A percentile compares a stretch with the other conserved stretches of the same genome.
Conservation (phyloP, 2,329 filamentous ascomycete genomes). For the Fulvia fulva region DNA sequence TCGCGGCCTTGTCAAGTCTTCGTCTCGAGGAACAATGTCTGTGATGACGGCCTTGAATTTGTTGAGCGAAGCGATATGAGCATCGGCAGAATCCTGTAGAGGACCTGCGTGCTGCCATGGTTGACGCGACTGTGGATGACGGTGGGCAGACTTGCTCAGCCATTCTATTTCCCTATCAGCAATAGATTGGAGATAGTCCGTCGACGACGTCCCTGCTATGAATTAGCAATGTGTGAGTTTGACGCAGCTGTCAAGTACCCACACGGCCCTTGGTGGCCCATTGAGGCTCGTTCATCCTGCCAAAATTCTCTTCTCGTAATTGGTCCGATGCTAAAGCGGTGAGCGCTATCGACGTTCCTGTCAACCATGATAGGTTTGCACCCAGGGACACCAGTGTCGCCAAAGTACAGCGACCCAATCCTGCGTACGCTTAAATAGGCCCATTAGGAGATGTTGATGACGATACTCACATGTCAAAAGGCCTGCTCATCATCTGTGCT, state of each 20-base stretch:
- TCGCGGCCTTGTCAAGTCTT: constrained; percentile 22
- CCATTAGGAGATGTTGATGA: constrained; percentile 16
- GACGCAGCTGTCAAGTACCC: background rate
- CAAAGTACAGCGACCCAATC: constrained; percentile 5
- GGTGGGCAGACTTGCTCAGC: constrained; percentile 1
- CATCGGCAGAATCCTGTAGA: background rate
- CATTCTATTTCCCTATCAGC: constrained; percentile 5
- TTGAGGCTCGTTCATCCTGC: constrained; percentile 31
- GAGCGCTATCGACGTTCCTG: constrained; percentile 19
- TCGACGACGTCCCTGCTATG: constrained; percentile 1
- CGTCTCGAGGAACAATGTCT: constrained; percentile 4
- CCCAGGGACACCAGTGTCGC: background rate
- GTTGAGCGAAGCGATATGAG: constrained; percentile 5
- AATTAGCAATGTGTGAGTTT: constrained; percentile 4
- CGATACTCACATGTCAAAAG: constrained; percentile 32
- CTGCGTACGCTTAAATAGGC: constrained; percentile 1
- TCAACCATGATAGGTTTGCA: constrained; percentile 4
- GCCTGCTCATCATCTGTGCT: constrained; percentile 35
- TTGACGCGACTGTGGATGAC: constrained; percentile 4
- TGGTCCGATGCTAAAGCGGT: constrained; percentile 37
- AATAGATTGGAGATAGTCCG: constrained; percentile 6
- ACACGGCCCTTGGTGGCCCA: constrained; percentile 30
- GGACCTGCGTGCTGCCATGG: constrained; percentile 5
- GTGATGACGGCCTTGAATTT: constrained; percentile 7
- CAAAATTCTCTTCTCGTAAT: constrained; percentile 36